Conservation (phyloP, 176 grass and related monocot genomes). For the Ensete glaucum region DNA sequence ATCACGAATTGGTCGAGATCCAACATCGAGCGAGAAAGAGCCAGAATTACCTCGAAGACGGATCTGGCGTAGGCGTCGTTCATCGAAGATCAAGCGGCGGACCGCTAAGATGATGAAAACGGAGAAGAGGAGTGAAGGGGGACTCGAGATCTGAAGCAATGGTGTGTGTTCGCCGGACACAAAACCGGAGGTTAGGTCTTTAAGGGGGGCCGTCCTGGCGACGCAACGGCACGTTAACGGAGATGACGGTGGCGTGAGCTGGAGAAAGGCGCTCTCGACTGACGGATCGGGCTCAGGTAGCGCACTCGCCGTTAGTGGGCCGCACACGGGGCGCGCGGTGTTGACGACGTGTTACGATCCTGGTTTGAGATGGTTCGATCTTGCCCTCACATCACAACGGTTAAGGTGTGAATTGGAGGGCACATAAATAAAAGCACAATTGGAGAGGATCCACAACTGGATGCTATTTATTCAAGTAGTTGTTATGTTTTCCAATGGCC, state of each 20-base stretch:
- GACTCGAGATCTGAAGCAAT: background rate
- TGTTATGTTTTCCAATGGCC: too few relatives aligned
- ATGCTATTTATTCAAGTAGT: too few relatives aligned
- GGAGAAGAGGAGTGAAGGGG: background rate
- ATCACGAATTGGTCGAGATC: background rate
- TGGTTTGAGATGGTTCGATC: too few relatives aligned
- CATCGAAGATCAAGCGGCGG: constrained; percentile 33
- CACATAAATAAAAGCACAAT: too few relatives aligned
- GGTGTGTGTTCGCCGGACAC: background rate
- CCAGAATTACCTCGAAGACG: constrained; percentile 52
- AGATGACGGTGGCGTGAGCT: background rate
- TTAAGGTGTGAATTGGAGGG: too few relatives aligned
- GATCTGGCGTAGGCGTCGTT: constrained; percentile 91
- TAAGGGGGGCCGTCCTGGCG: background rate
- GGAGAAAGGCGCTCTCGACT: background rate
- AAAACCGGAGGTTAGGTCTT: background rate
- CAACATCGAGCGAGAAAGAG: background rate
- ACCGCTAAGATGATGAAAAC: too few relatives aligned
- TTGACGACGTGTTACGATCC: too few relatives aligned
- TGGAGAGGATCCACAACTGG: too few relatives aligned
- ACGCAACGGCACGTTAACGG: background rate
- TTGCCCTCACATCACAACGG: too few relatives aligned
- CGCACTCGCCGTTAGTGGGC: too few relatives aligned
- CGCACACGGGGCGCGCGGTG: too few relatives aligned
- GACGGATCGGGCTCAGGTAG: too few relatives aligned